Percentiles rank a stretch among this genome's conserved stretches.
Conservation (phyloP, 106 monocot species). For the Dendrobium catenatum region DNA sequence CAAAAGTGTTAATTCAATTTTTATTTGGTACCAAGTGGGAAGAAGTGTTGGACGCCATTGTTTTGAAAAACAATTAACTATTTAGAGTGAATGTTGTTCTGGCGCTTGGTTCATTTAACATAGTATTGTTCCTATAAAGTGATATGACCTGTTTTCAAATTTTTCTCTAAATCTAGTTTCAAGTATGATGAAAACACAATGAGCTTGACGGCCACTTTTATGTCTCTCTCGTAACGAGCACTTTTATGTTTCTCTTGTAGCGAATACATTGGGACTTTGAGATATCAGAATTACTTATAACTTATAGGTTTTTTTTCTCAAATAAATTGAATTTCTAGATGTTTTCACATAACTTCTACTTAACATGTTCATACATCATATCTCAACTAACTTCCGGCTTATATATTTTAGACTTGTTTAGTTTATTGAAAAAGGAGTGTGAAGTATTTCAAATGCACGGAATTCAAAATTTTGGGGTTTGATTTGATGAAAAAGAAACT, state of each 20-base stretch:
- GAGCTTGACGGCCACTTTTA: not conserved
- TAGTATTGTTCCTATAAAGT: not conserved
- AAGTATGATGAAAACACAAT: not conserved
- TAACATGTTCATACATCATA: not conserved
- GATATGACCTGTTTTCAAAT: not conserved
- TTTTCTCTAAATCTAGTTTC: not conserved
- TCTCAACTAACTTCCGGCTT: no score
- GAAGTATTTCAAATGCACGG: no score
- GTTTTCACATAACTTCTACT: not conserved
- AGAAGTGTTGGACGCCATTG: no score
- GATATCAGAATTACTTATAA: not conserved
- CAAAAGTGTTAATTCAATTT: no score
- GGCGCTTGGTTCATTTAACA: no score
- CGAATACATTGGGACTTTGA: not conserved
- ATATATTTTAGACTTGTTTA: no score
- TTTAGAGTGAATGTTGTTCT: no score
- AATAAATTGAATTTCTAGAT: not conserved
- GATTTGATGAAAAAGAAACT: no score
- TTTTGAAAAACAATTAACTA: no score
- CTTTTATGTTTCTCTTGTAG: not conserved
- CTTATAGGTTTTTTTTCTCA: not conserved
- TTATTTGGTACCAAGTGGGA: no score
- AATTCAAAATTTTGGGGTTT: no score
- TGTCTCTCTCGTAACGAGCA: not conserved
- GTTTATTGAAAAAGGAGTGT: no score